These are phyloP conservation scores for Apiospora saccharicola DNA, from an alignment of 2,329 filamentous ascomycete genomes.

Conservation along the genomic window DNA sequence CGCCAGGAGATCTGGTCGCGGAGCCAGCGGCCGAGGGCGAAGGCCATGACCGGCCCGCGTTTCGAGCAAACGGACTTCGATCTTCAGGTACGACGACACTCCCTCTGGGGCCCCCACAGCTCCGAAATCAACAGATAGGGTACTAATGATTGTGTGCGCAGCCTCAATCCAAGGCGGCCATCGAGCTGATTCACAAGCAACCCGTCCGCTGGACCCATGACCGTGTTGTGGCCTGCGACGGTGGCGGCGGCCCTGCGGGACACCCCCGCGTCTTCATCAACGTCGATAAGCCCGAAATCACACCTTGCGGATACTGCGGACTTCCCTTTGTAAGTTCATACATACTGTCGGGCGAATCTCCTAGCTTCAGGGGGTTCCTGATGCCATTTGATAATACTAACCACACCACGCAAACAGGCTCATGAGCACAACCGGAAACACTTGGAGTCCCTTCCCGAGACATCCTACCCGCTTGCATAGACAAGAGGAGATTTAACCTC, in stretches of 20 bases:
- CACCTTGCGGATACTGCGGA: constrained; percentile 90
- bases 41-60: constrained; percentile 90
- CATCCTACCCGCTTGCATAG: constrained; percentile 78
- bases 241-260: constrained; percentile 87
- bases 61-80: constrained; percentile 98
- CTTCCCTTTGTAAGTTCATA: constrained; percentile 79
- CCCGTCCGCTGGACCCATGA: constrained; percentile 92
- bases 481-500: not conserved
- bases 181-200: constrained; percentile 95
- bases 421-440: constrained; percentile 87
- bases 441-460: constrained; percentile 81
- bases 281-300: constrained; percentile 94
- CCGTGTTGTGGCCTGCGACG: constrained; percentile 84
- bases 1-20: constrained; percentile 80
- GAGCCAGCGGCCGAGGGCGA: constrained; percentile 80
- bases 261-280: constrained; percentile 98
- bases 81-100: constrained; percentile 72
- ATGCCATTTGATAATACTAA: constrained; percentile 29
- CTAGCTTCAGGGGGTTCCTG: not conserved
- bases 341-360: not conserved
- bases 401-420: constrained; percentile 63
- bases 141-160: constrained; percentile 50
- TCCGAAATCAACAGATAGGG: constrained; percentile 24
- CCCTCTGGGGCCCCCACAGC: not conserved
- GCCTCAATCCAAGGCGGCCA: constrained; percentile 90